Evolutionary conservation across 108 stramenopile genomes (phyloP).

Genomic region (Schizochytrium sp.): DNA sequence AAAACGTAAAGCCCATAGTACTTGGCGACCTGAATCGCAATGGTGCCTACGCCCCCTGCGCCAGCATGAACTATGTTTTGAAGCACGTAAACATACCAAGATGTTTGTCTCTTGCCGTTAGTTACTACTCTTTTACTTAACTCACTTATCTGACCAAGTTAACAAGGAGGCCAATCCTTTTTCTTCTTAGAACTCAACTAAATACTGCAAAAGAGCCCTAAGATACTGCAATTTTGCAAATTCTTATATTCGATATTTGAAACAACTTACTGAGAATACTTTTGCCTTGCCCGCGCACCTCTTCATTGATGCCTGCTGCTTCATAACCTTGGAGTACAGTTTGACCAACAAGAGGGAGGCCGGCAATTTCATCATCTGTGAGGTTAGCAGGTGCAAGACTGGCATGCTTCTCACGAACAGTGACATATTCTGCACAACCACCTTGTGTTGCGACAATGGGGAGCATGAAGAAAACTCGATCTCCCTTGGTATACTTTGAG

Average conservation of each 20-base stretch:
- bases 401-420: neutral
- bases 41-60: constrained; percentile 60
- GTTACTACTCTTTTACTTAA: too few relatives aligned
- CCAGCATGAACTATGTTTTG: constrained; percentile 15
- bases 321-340: constrained; percentile 53
- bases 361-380: neutral
- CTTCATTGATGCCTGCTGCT: neutral
- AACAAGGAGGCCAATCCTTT: too few relatives aligned
- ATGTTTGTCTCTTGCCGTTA: too few relatives aligned
- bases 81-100: neutral
- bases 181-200: too few relatives aligned
- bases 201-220: too few relatives aligned
- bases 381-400: neutral
- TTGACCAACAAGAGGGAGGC: constrained; percentile 60
- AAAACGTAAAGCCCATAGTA: neutral
- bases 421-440: constrained; percentile 34
- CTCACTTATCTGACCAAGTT: too few relatives aligned
- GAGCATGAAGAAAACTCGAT: constrained; percentile 56
- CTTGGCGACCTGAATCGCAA: constrained; percentile 65
- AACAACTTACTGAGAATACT: constrained; percentile 24
- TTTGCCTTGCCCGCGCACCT: neutral
- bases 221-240: too few relatives aligned
- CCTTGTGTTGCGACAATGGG: neutral
- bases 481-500: neutral
- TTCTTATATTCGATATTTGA: neutral